These are phyloP conservation scores for Phalaenopsis equestris DNA, from an alignment of 106 monocot genomes.

Conservation along the genomic window DNA sequence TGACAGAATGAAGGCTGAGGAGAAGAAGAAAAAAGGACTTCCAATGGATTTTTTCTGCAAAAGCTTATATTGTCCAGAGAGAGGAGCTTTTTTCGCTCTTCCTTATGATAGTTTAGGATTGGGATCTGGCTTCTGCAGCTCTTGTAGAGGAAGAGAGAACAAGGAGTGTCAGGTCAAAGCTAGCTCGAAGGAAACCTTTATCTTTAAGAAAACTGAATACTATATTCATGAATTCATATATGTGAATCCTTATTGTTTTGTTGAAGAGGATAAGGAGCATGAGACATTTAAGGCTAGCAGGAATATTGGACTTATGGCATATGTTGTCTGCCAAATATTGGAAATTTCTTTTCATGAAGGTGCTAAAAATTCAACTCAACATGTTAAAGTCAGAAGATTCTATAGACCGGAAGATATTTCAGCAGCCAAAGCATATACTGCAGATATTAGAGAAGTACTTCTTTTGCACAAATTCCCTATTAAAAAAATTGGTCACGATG, in stretches of 20 bases:
- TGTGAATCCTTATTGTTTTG: conserved; percentile 55
- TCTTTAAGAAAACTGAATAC: conserved; percentile 57
- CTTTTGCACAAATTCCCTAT: conserved; percentile 6
- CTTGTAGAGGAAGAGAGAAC: conserved; percentile 50
- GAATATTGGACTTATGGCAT: conserved; percentile 84
- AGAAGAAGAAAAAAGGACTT: conserved; percentile 79
- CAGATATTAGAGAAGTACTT: conserved; percentile 90
- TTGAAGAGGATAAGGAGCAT: conserved; percentile 31
- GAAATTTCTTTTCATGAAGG: conserved; percentile 31
- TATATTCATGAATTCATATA: conserved; percentile 70
- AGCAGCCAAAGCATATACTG: conserved; percentile 61
- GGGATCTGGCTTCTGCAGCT: conserved; percentile 75
- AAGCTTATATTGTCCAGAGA: conserved; percentile 83
- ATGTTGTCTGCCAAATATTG: conserved; percentile 65
- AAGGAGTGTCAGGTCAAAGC: conserved; percentile 38
- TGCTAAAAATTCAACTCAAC: conserved; percentile 30
- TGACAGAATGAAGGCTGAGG: conserved; percentile 64
- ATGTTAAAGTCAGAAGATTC: conserved; percentile 75
- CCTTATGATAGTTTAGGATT: conserved; percentile 53
- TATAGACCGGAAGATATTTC: conserved; percentile 95
- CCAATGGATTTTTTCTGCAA: conserved; percentile 75
- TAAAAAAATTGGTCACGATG: background rate
- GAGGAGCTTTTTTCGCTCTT: conserved; percentile 67
- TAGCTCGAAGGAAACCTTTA: conserved; percentile 33
- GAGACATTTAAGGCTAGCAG: conserved; percentile 75